A percentile compares a stretch with the other conserved stretches of the same genome.
phyloP scores from a whole-genome alignment of 2,329 filamentous ascomycete species.

The Periglandula ipomoeae region DNA sequence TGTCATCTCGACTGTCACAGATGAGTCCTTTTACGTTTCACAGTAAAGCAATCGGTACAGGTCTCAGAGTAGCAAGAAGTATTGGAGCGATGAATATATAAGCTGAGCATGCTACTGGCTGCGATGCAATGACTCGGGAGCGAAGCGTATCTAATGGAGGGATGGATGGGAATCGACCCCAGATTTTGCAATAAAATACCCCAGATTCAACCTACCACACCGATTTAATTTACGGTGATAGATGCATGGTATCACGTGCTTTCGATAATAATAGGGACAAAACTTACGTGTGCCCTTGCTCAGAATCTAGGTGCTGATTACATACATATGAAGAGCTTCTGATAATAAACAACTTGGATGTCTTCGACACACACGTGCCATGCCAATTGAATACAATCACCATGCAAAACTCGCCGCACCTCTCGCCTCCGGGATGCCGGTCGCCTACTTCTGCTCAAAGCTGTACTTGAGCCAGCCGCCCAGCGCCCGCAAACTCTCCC shows the following conservation, averaged over 20 bases:
- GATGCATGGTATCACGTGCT: too few relatives aligned
- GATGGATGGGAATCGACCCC: too few relatives aligned
- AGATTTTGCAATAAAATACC: too few relatives aligned
- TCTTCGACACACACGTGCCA: not conserved
- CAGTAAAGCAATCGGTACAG: too few relatives aligned
- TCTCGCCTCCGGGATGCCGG: not conserved
- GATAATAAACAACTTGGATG: not conserved
- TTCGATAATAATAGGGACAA: not conserved
- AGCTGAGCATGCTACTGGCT: too few relatives aligned
- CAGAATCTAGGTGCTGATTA: not conserved
- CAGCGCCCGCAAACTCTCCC: slow-evolving; percentile 84
- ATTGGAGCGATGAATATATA: too few relatives aligned
- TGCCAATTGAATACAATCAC: not conserved
- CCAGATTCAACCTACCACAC: too few relatives aligned
- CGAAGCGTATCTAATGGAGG: too few relatives aligned
- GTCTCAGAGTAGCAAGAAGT: too few relatives aligned
- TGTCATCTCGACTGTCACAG: not conserved
- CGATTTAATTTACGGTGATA: too few relatives aligned
- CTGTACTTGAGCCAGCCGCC: slow-evolving; percentile 57
- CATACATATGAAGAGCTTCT: not conserved
- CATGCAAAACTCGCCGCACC: not conserved
- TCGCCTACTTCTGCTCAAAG: slow-evolving; percentile 35
- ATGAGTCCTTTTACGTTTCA: not conserved
- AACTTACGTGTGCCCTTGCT: not conserved
- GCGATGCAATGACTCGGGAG: too few relatives aligned